Conservation (phyloP, 495 filamentous ascomycete genomes). For the Xylaria intraflava region DNA sequence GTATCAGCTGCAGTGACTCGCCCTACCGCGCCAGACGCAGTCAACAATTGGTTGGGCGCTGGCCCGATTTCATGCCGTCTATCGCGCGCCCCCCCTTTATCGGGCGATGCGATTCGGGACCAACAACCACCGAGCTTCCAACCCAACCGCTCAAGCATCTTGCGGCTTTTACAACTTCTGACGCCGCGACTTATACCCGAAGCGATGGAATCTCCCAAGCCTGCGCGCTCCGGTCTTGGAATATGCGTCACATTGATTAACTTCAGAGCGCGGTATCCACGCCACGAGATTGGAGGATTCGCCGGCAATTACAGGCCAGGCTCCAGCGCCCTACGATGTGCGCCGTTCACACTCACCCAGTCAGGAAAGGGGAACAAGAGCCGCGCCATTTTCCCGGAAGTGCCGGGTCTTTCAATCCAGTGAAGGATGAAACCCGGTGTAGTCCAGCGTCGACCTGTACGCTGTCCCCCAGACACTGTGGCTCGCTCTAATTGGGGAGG, state of each 20-base stretch:
- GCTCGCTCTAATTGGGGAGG: neutral
- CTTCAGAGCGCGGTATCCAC: neutral
- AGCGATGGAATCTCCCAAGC: neutral
- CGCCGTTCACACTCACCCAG: neutral
- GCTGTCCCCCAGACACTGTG: neutral
- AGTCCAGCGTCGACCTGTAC: too few species aligned
- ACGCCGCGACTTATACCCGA: neutral
- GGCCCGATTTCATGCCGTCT: neutral
- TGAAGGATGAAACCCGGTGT: too few species aligned
- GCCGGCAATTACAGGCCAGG: conserved; percentile 4
- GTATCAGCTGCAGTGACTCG: neutral
- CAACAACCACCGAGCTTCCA: neutral
- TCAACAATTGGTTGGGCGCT: neutral
- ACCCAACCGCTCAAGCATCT: neutral
- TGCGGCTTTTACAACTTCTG: neutral
- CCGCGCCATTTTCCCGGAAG: neutral
- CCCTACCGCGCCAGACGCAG: neutral
- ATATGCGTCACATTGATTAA: neutral
- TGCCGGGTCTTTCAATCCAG: too few species aligned
- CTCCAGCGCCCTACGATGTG: neutral
- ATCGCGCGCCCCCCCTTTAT: neutral
- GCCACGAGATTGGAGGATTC: neutral
- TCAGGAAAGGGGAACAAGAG: neutral
- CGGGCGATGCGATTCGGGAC: neutral
- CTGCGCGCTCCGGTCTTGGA: neutral